phyloP scores from a whole-genome alignment of 306 rosid species.

The Urtica urens region DNA sequence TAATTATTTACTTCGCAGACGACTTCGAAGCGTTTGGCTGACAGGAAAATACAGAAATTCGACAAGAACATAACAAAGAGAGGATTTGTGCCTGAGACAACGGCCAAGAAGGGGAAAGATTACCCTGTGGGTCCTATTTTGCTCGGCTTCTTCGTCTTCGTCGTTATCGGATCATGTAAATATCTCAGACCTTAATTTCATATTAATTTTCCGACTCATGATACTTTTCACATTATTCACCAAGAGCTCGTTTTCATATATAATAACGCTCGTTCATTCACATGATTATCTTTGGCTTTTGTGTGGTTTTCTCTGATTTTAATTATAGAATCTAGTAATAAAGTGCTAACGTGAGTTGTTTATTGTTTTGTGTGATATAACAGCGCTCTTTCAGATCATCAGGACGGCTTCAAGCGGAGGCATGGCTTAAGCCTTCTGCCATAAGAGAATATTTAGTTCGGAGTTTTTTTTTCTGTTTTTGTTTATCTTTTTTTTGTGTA shows the following conservation, averaged over 20 bases:
- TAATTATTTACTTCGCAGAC: conserved; percentile 32
- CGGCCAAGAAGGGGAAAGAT: conserved; percentile 71
- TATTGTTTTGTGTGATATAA: conserved; percentile 1
- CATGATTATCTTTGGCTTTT: no score
- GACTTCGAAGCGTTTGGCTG: conserved; percentile 88
- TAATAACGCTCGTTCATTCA: no score
- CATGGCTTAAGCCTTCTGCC: conserved; percentile 43
- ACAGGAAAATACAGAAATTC: conserved; percentile 78
- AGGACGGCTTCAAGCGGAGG: conserved; percentile 93
- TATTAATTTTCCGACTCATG: not conserved
- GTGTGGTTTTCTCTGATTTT: no score
- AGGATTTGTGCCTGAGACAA: conserved; percentile 83
- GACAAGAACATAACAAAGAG: conserved; percentile 84
- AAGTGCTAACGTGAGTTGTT: conserved; percentile 11
- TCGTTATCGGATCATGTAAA: conserved; percentile 93
- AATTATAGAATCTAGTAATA: no score
- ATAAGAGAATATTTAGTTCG: conserved; percentile 11
- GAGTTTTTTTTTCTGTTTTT: not conserved
- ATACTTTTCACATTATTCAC: no score
- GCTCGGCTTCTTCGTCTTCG: conserved; percentile 91
- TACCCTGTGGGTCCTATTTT: conserved; percentile 86
- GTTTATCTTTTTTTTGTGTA: not conserved
- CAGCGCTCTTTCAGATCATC: conserved; percentile 97
- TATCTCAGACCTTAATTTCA: not conserved
- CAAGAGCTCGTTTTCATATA: no score